Percentiles rank a stretch among this genome's conserved stretches.
phyloP scores from a whole-genome alignment of 2,329 filamentous ascomycete genomes.

The Fusarium metavorans region DNA sequence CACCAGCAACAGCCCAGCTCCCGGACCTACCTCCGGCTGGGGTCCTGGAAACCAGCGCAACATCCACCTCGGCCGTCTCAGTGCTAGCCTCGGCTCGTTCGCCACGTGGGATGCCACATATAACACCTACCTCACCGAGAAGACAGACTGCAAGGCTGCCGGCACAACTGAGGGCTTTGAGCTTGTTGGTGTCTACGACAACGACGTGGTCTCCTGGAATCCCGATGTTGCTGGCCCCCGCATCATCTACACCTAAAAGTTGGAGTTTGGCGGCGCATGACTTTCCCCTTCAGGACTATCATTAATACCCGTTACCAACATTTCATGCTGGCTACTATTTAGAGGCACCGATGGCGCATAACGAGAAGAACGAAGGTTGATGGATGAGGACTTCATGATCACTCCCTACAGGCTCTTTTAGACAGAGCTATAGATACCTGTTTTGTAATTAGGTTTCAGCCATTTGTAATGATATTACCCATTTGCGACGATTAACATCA shows the following conservation, averaged over 20 bases:
- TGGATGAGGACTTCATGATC: neutral
- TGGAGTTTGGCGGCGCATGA: neutral
- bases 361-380: neutral
- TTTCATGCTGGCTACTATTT: neutral
- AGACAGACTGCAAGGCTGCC: constrained; percentile 30
- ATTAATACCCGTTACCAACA: neutral
- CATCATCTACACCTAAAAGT: constrained; percentile 25
- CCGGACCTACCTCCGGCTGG: constrained; percentile 34
- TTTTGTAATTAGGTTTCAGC: neutral
- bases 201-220: constrained; percentile 31
- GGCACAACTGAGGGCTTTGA: constrained; percentile 32
- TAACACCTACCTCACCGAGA: constrained; percentile 25
- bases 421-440: neutral
- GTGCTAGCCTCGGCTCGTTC: neutral
- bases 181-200: constrained; percentile 36
- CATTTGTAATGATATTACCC: neutral
- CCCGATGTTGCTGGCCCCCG: constrained; percentile 22
- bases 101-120: constrained; percentile 35
- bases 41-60: constrained; percentile 45
- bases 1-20: constrained; percentile 38
- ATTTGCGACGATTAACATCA: neutral
- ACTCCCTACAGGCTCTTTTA: neutral
- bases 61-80: constrained; percentile 34
- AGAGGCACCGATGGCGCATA: neutral
- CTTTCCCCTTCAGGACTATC: neutral